phyloP scores from a whole-genome alignment of 441 rosid species.

The Metrosideros polymorpha region DNA sequence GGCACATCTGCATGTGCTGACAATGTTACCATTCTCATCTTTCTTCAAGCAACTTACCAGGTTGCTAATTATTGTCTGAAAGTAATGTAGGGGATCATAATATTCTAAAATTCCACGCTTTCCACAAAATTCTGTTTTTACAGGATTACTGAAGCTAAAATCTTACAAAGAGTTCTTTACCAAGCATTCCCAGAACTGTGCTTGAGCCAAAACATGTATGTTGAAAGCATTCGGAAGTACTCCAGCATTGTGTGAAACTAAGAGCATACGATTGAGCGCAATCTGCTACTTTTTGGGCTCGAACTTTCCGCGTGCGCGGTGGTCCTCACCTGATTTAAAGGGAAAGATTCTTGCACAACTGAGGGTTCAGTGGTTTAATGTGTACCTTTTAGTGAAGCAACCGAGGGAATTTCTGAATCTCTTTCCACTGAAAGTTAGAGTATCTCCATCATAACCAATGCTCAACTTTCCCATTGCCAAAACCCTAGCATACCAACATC shows the following conservation, averaged over 20 bases:
- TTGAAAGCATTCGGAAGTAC: background rate
- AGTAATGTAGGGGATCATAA: background rate
- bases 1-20: background rate
- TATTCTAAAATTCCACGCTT: background rate
- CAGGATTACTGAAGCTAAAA: background rate
- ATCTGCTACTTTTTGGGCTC: background rate
- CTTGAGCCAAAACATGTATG: background rate
- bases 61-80: background rate
- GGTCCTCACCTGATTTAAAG: background rate
- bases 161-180: background rate
- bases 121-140: background rate
- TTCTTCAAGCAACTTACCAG: background rate
- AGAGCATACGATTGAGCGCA: background rate
- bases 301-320: background rate
- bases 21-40: background rate
- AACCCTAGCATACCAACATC: slow-evolving; percentile 8
- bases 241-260: background rate
- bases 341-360: background rate
- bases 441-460: background rate
- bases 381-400: background rate
- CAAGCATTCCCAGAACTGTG: background rate
- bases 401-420: background rate
- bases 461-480: background rate
- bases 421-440: background rate
- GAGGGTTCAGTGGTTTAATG: background rate